Evolutionary conservation across 78 protist genomes (phyloP), one percentile per base, ranked within the genome.

Genomic region (Dictyostelium discoideum): DNA sequence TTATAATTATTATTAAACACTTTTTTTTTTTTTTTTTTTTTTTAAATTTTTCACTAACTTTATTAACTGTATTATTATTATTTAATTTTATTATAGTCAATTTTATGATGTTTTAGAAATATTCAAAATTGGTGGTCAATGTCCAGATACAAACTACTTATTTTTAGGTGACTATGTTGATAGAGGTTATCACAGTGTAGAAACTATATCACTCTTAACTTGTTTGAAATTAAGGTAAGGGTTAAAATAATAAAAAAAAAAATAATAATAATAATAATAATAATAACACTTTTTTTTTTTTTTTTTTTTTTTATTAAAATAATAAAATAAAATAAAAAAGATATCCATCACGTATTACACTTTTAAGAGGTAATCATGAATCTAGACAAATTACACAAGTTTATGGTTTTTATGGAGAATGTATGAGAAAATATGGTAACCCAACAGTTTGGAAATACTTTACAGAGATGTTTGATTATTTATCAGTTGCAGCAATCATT

Each of bases 351-450:
- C 84, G 99, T 10, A 65, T 99, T 32, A 96, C 98, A 22, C 20
- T 99, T 10, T 85, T 98, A 69, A 97, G 99, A 14, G 99, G 99
- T 40, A 98, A 99, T 85, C 99, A 99, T 94, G 99, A 99, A 85
- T 80, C 98, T 13, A 81, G 99, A 39, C 98, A 97, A 29, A 97
- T 98, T 67, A 98, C 99, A 22, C 99, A 98, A 57, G 87, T 96
- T 65, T 98, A 98, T 84, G 99, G 99, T 26, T 98, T 98, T 93
- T 99, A 98, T 88, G 98, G 98, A 54, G 99, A 99, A 76, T 98
- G 99, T 96, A 69, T 97, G 93, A 67, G 98, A 65, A 97, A 98
- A 93, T 98, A 98, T 93, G 99, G 99, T 63, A 96, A 65, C 63
- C 97, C 98, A 5, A 92, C 92, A 14, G 98, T 99, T 16, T 99